Percentiles rank a stretch among this genome's conserved stretches.
Conservation (phyloP, 164 flowering plant genomes). For the Magnolia officinalis region DNA sequence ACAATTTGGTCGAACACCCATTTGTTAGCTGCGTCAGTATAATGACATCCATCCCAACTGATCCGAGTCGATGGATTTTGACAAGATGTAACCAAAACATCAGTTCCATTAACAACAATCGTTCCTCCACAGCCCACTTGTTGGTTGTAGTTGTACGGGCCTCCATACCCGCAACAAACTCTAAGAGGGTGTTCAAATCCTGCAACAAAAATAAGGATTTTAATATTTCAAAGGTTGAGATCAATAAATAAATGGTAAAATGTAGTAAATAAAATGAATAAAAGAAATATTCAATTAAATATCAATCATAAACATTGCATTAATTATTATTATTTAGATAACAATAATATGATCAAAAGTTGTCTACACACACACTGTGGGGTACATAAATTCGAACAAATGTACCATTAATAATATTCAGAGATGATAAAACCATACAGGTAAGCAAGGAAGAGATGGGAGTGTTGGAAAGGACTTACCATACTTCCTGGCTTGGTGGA, state of each 20-base stretch:
- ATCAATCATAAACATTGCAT: neutral
- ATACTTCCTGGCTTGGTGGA: conserved; percentile 35
- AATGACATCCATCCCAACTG: conserved; percentile 86
- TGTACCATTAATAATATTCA: too few relatives aligned
- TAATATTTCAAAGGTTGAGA: too few relatives aligned
- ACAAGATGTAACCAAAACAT: conserved; percentile 49
- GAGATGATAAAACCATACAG: too few relatives aligned
- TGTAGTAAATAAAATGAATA: too few relatives aligned
- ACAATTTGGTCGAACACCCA: conserved; percentile 52
- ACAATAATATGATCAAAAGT: neutral
- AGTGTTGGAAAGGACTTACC: conserved; percentile 23
- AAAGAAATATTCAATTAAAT: too few relatives aligned
- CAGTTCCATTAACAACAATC: conserved; percentile 36
- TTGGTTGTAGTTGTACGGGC: conserved; percentile 64
- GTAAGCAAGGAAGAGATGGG: too few relatives aligned
- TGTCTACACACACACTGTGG: too few relatives aligned
- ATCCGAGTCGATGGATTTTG: conserved; percentile 43
- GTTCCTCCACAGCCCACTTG: conserved; percentile 55
- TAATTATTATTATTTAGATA: neutral
- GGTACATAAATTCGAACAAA: too few relatives aligned
- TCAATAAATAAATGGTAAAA: too few relatives aligned
- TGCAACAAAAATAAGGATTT: conserved; percentile 16
- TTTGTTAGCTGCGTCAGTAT: conserved; percentile 74
- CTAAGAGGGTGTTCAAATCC: conserved; percentile 54
- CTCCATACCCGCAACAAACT: conserved; percentile 84